A percentile compares a stretch with the other conserved stretches of the same genome.
Conservation (phyloP, 148 eudicot genomes). For the Mesembryanthemum crystallinum region DNA sequence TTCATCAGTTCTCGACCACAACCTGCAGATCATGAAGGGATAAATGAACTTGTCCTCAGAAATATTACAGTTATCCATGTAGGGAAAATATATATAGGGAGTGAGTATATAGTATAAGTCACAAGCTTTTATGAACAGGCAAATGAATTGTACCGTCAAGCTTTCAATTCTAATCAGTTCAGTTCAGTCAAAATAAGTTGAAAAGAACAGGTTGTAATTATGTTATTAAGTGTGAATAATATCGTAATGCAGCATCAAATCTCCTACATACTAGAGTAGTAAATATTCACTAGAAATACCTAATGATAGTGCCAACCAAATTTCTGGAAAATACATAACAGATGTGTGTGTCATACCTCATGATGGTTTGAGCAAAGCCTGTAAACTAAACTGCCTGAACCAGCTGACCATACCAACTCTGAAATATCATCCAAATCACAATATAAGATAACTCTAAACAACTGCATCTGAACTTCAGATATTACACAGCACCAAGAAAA, state of each 20-base stretch:
- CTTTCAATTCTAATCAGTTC: no score
- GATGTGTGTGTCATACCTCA: neutral
- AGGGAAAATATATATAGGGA: neutral
- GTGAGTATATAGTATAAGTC: neutral
- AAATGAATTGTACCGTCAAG: neutral
- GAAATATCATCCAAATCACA: neutral
- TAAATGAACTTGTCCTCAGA: neutral
- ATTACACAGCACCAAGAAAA: neutral
- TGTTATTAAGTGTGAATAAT: no score
- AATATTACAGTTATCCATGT: neutral
- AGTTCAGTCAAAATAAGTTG: no score
- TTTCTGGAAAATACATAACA: neutral
- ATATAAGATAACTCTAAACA: neutral
- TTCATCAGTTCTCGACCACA: neutral
- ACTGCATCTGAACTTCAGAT: neutral
- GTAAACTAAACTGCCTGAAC: slow-evolving; percentile 18
- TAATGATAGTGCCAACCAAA: neutral
- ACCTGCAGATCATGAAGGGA: neutral
- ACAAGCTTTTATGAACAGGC: neutral
- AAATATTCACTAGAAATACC: neutral
- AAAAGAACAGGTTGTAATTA: no score
- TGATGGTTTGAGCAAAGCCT: slow-evolving; percentile 8
- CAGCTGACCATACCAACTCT: slow-evolving; percentile 5
- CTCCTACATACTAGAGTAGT: neutral
- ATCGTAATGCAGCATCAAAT: neutral